Evolutionary conservation across 192 early-diverging fungal genomes (phyloP), one percentile per base, ranked within the genome.

Genomic region (Coemansia sp.): DNA sequence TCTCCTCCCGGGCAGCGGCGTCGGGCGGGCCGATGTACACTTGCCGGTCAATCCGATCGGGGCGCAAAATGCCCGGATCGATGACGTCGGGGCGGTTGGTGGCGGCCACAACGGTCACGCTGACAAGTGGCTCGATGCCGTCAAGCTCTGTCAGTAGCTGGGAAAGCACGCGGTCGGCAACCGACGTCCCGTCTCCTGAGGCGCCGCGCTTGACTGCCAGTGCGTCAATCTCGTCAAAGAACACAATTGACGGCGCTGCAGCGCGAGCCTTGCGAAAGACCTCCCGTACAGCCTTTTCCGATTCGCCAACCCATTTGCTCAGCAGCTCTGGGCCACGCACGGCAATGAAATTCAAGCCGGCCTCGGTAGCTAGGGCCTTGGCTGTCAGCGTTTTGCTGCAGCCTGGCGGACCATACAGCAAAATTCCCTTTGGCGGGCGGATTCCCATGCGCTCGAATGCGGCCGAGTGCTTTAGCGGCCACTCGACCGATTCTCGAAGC

Each of bases 291-390:
- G 94, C 93, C 75, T 94, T 95, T 71, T 99, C 97, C 2, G 92
- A 94, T 58, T 99, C 97, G 22, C 97, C 97, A 6, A 99, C 97
- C 94, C 94, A 99, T 66, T 97, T 99, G 79, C 92, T 97, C 61
- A 97, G 95, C 10, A 97, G 73, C 89, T 99, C 96, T 2, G 96
- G 96, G 2, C 96, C 96, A 31, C 97, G 96, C 12, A 99, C 91
- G 8, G 96, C 96, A 53, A 99, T 85, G 70, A 99, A 99, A 71
- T 99, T 99, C 22, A 98, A 68, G 7, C 92, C 92, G 5, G 90
- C 85, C 62, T 99, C 95, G 0, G 95, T 97, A 3, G 96, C 96
- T 25, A 99, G 69, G 5, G 96, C 97, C 66, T 98, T 97, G 5
- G 95, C 95, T 82, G 94, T 93, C 20, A 98, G 80, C 1, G 97